Evolutionary conservation across 2,329 filamentous ascomycete species (phyloP), one percentile per base, ranked within the genome.

Genomic region (Cladosporium sp.): DNA sequence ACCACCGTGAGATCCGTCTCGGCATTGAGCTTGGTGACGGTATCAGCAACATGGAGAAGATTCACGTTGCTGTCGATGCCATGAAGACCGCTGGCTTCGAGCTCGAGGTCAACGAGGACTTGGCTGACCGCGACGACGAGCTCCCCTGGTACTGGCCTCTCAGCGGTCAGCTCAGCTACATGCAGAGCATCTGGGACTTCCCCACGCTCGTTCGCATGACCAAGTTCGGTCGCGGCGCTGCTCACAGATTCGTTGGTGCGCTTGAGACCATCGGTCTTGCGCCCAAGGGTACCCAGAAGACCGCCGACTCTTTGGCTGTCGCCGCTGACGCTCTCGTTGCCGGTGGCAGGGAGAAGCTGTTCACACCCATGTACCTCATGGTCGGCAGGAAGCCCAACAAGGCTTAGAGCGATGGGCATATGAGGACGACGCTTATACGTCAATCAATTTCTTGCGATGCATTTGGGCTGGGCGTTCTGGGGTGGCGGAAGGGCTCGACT

Each of bases 361-460:
- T 98, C 81, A 98, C 94, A 1, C 94, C 94, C 65, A 98, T 98
- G 94, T 97, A 97, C 82, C 83, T 98, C 76, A 97, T 97, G 92
- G 87, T 97, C 67, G 94, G 88, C 67, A 88, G 91, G 80, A 97
- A 97, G 85, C 92, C 94, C 35, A 52, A 33, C 50, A 63, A 63
- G 61, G 61, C 61, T 56, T 63, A 56, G 16, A 46, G 40, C n/a
- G 14, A 46, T 12, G 40, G 40, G 40, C 40, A 46, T 46, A 46
- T 46, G 40, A 46, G 33, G 31, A 29, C 18, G 35, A 29, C 23
- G 56, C 35, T 26, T 44, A 10, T 46, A 18, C 37, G 31, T 57
- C 33, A 28, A 57, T 57, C 33, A 23, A 23, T 37, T 57, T 28
- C 33, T 37, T 44, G 56, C 55, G 18, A 57, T 57, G 33, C 55